Evolutionary conservation across 2,329 filamentous ascomycete species (phyloP).

Genomic region (Alternaria infectoria): DNA sequence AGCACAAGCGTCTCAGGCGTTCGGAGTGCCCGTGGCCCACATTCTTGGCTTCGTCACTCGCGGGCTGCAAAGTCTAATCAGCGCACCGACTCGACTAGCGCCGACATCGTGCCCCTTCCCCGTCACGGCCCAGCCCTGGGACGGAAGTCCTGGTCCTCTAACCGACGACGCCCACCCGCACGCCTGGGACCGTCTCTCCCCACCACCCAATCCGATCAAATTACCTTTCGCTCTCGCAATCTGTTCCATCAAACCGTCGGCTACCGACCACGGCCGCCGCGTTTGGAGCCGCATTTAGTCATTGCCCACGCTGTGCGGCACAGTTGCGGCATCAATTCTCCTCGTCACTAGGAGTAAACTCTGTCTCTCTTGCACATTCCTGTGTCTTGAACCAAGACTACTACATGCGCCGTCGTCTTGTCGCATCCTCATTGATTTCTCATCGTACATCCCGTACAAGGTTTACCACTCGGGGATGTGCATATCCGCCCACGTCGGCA

Average conservation of each 20-base stretch:
- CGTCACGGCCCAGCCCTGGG: conserved; percentile 30
- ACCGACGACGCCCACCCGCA: conserved; percentile 43
- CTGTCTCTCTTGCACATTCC: not conserved
- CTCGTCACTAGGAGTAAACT: not conserved
- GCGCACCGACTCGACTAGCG: conserved; percentile 31
- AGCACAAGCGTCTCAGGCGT: conserved; percentile 19
- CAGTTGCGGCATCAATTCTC: not conserved
- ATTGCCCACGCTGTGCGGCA: conserved; percentile 3
- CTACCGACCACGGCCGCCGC: conserved; percentile 36
- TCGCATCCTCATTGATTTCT: not conserved
- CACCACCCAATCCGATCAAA: conserved; percentile 20
- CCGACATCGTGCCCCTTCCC: conserved; percentile 18
- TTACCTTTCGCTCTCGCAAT: not conserved
- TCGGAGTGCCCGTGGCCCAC: conserved; percentile 36
- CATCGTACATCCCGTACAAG: not conserved
- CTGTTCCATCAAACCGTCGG: conserved; percentile 14
- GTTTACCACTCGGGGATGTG: not conserved
- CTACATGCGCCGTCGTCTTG: conserved; percentile 2
- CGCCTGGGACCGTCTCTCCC: conserved; percentile 37
- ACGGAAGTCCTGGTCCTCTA: conserved; percentile 34
- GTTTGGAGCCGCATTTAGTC: conserved; percentile 37
- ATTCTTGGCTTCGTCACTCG: conserved; percentile 32
- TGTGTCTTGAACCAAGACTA: conserved; percentile 9
- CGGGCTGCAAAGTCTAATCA: conserved; percentile 35
- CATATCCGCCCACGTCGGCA: not conserved